Evolutionary conservation across 148 eudicot genomes (phyloP), one percentile per base, ranked within the genome.

Genomic region (Rhododendron kiyosumense): DNA sequence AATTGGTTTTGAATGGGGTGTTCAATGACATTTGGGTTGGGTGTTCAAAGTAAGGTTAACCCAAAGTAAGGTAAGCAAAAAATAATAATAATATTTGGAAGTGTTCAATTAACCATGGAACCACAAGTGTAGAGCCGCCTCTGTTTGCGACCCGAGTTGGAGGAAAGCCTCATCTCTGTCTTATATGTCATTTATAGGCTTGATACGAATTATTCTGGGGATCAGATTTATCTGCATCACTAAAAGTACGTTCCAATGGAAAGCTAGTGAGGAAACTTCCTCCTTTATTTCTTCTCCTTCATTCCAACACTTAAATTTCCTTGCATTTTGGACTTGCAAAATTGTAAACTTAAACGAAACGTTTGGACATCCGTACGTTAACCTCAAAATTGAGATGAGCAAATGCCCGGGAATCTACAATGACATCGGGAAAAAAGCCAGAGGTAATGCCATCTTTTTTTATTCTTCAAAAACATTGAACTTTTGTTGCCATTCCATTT

Each of bases 261-360:
- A 32, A 75, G 71, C 54, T 52, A 34, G 61, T 41, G 45, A 78
- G 85, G 88, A 86, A 86, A 38, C 85, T 86, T 86, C 88, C 85
- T 83, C 73, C 73, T 86, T 81, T 28, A 32, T 15, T 38, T 48
- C 20, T 83, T 81, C 7, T 41, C 30, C 51, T 54, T 76, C 30
- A 38, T 17, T 76, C 73, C 9, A 38, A 49, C 59, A 15, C 51
- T 30, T 67, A 75, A 84, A 14, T 41, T 84, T 81, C 38, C 32
- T 32, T 36, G 12, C 79, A 54, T 17, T 38, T 11, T 3, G 2
- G 1, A 67, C 38, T 17, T 13, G 17, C 14, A 22, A 14, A 73
- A 41, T 13, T 11, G 34, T 5, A 17, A 74, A 14, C 9, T 17
- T 15, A 34, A 22, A 36, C 12, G 3, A 18, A 69, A 30, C 48